Evolutionary conservation across 352 stramenopile species (phyloP).

Genomic region (Aphanomyces invadans): DNA sequence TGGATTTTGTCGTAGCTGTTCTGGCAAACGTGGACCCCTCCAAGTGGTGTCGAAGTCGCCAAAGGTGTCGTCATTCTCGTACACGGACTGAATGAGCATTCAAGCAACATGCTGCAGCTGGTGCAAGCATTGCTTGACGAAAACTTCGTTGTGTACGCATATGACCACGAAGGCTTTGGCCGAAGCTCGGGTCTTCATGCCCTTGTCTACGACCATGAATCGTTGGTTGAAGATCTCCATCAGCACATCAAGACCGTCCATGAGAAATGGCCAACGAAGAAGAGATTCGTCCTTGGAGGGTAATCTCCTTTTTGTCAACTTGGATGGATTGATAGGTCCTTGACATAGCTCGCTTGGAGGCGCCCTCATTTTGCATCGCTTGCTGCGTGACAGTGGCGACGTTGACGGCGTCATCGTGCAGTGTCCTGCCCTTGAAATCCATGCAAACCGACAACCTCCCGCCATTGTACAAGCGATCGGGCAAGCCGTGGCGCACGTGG

Average conservation of each 20-base stretch:
- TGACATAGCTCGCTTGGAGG: constrained; percentile 15
- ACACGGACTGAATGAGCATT: constrained; percentile 22
- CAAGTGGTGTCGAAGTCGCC: not conserved
- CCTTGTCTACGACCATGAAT: not conserved
- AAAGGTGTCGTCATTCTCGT: constrained; percentile 20
- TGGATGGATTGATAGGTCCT: not conserved
- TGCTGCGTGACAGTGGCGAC: not conserved
- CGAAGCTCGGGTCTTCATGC: constrained; percentile 19
- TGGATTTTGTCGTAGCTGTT: too few relatives aligned
- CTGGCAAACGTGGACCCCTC: constrained; percentile 16
- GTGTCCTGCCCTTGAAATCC: constrained; percentile 11
- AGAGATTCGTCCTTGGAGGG: constrained; percentile 15
- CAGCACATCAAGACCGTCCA: constrained; percentile 8
- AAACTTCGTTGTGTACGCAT: constrained; percentile 10
- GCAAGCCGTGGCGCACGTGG: not conserved
- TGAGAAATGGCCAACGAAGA: constrained; percentile 7
- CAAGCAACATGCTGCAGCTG: constrained; percentile 10
- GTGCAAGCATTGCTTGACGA: not conserved
- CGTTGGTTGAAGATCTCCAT: constrained; percentile 14
- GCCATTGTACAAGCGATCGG: constrained; percentile 6
- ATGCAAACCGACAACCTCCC: constrained; percentile 5
- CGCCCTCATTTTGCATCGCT: constrained; percentile 12
- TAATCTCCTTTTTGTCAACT: not conserved
- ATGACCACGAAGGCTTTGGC: constrained; percentile 22
- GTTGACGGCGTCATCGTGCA: constrained; percentile 17